Base-by-base conservation (phyloP, 2,329 filamentous ascomycete species). In the Blastomyces parvus region DNA sequence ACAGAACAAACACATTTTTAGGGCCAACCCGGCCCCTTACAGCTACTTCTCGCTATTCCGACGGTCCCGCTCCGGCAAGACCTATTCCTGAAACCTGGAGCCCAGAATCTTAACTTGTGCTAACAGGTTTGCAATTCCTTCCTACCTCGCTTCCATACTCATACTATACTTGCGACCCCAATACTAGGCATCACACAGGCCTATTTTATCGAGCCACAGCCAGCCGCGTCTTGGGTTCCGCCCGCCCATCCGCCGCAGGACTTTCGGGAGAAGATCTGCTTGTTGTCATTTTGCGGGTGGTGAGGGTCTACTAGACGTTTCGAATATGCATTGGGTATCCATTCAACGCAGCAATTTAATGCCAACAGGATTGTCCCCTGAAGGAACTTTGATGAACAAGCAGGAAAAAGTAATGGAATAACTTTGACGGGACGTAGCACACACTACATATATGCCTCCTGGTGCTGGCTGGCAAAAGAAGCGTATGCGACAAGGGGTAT, bases 251-350 rank as follows among this genome's bases (percentile, higher is more conserved):
- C 77, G 80, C 1, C 82, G 84, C 4, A 82, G 75, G 52, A 79
- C 64, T 70, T 19, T 65, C 78, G 14, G 38, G 17, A 17, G 38
- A 40, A 88, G 75, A 0, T 83, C 84, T 42, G 88, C 81, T 0
- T 85, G 85, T 62, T 85, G 84, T 69, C 86, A 85, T 57, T 84
- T 81, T 63, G 33, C 87, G 79, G 38, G 88, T 81, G 3, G 85
- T 85, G 69, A 86, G 86, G 5, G 83, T 84, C 66, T 85, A 85
- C 62, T 61, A 22, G n/a, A 46, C 25, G 46, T n/a, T 36, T 9
- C 3, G 33, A 36, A 36, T 36, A 36, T 36, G 33, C 17, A 40
- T 61, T 57, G 62, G 48, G 22, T 52, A 14, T n/a, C 2, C 9
- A 52, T 52, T 27, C 25, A 7, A 36, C 27, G 42, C 42, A 44